Evolutionary conservation across 495 filamentous ascomycete genomes (phyloP), one percentile per base, ranked within the genome.

Genomic region (Aspergillus homomorphus): DNA sequence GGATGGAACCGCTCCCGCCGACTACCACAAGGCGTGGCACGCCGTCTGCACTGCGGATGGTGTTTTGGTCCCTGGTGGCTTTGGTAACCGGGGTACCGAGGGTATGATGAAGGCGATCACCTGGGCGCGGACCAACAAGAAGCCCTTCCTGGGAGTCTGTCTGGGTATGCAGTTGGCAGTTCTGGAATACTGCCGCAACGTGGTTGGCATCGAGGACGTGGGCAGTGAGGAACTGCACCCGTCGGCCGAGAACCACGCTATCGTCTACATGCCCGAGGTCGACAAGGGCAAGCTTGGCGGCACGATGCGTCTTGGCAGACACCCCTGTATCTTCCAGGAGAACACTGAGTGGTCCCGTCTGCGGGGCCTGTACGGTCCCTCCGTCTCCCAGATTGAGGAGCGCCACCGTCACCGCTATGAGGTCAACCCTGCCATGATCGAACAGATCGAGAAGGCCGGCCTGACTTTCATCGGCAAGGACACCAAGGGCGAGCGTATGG

Each of bases 101-200:
- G 94, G 94, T 51, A 98, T 97, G 92, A 87, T 97, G 60, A 74
- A 82, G 53, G 90, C 87, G 2, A 86, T 87, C 28, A 84, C 85
- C 45, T 96, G 88, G 87, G 91, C 93, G 9, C 87, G 94, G 38
- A 85, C 87, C 48, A 86, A 90, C 59, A 86, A 87, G 43, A 81
- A 79, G 4, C 93, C 93, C 21, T 96, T 88, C 75, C 81, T 98
- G 8, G 93, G 94, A 53, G 88, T 98, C 56, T 98, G 94, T 71
- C 83, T 98, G 16, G 94, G 94, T 41, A 89, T 98, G 86, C 94
- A 98, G 70, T 77, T 96, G 41, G 92, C 94, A 18, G 92, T 96
- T 16, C 89, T 96, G 60, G 93, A 98, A 66, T 90, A 82, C 59
- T 90, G 90, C n/a, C 82, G 88, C 38, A 83, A 91, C 58, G 74